These are phyloP conservation scores for Coleophoma crateriformis DNA, from an alignment of 2,329 filamentous ascomycete genomes.

Conservation along the genomic window DNA sequence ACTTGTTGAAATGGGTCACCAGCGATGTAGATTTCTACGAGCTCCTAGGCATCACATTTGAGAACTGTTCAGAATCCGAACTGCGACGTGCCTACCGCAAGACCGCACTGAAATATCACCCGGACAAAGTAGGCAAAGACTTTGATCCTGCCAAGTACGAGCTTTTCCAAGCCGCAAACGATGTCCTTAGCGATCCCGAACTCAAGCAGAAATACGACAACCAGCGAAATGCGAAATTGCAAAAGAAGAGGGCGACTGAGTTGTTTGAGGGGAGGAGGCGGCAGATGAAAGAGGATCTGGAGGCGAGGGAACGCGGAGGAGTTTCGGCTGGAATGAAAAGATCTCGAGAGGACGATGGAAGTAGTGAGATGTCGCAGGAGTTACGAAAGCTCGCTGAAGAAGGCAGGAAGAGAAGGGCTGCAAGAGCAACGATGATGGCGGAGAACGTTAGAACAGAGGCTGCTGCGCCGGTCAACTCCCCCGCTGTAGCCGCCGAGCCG, in stretches of 20 bases:
- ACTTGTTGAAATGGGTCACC: constrained; percentile 24
- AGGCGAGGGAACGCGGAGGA: constrained; percentile 62
- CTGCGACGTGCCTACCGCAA: constrained; percentile 64
- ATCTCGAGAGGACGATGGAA: constrained; percentile 42
- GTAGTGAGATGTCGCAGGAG: constrained; percentile 42
- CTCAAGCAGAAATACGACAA: constrained; percentile 75
- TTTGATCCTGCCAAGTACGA: constrained; percentile 82
- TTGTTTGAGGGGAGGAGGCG: constrained; percentile 68
- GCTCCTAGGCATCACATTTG: constrained; percentile 22
- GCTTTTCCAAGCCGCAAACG: constrained; percentile 77
- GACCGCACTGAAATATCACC: constrained; percentile 84
- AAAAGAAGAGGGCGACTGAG: constrained; percentile 65
- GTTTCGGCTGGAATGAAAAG: constrained; percentile 49
- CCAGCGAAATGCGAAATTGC: constrained; percentile 63
- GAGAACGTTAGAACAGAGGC: constrained; percentile 11
- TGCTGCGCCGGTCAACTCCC: constrained; percentile 7
- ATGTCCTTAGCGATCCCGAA: constrained; percentile 67
- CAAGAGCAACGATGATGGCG: constrained; percentile 35
- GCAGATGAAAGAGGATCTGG: constrained; percentile 80
- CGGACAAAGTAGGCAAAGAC: constrained; percentile 75
- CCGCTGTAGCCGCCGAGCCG: constrained; percentile 1
- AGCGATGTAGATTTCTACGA: constrained; percentile 28
- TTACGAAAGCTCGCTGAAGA: constrained; percentile 46
- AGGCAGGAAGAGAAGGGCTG: constrained; percentile 42
- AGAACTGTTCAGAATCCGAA: constrained; percentile 19